Evolutionary conservation across 2,329 filamentous ascomycete species (phyloP), one percentile per base, ranked within the genome.

Genomic region (Chalaropsis thielavioides): DNA sequence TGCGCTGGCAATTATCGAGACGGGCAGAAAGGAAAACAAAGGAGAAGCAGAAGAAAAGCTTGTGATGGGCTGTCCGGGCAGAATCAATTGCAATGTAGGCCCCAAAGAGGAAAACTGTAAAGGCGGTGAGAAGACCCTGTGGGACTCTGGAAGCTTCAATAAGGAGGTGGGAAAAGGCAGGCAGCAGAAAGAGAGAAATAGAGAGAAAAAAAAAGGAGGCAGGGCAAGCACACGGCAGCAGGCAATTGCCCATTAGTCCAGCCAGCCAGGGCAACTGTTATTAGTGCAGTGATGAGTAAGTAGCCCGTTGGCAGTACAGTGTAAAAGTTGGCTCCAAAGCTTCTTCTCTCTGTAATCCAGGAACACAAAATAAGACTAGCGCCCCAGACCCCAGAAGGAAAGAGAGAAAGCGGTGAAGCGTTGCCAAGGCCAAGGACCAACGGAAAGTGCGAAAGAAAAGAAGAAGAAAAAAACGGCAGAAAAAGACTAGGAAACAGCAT

Each of bases 61-160:
- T 10, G 27, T 43, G 22, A 43, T 35, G 24, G 19, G 40, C n/a
- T 54, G 46, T 62, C 54, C 46, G 62, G 38, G 63, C 31, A 64
- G 27, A 41, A 5, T 41, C 40, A 44, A 64, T 19, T 61, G 24
- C 40, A 54, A 54, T 59, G 60, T 19, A 51, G 62, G 35, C 51
- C 61, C 61, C 44, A 54, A 64, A 56, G 43, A 61, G 56, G 46
- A 64, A 40, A 67, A 65, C 68, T 69, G 68, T 70, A 71, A 71
- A 71, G 71, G 70, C 70, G 66, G 70, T 70, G 68, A 70, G 60
- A 31, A 46, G 17, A 22, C 31, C n/a, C 11, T 41, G 3, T 44
- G 38, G 35, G 35, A 10, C 56, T 35, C 6, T 8, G n/a, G 13
- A 35, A 17, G 51, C 22, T 59, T 59, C 27, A 38, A 38, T 59